Evolutionary conservation across 2,329 filamentous ascomycete genomes (phyloP).

Genomic region (Colletotrichum camelliae): DNA sequence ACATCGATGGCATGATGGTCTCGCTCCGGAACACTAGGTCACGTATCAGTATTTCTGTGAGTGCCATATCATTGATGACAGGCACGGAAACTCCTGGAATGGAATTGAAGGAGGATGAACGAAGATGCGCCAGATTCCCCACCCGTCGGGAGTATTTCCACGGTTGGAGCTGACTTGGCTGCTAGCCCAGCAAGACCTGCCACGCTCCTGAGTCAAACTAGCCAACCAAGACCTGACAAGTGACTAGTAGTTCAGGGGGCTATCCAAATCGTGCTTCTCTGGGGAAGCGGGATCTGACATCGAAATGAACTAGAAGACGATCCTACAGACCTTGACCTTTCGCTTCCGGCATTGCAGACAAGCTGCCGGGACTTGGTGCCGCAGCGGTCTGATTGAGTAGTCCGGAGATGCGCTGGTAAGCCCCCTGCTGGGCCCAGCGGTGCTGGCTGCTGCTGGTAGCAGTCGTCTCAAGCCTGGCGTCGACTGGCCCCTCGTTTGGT

Average conservation of each 20-base stretch:
- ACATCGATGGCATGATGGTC: background rate
- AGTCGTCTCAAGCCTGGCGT: background rate
- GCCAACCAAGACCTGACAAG: too few relatives aligned
- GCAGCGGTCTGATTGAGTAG: background rate
- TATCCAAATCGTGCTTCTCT: too few relatives aligned
- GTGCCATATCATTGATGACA: too few relatives aligned
- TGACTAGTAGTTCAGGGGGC: too few relatives aligned
- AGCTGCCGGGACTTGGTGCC: background rate
- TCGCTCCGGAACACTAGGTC: background rate
- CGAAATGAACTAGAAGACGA: background rate
- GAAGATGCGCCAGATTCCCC: background rate
- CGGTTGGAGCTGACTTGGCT: background rate
- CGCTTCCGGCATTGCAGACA: conserved; percentile 3
- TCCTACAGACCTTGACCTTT: background rate
- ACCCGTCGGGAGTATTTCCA: background rate
- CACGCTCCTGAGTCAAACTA: background rate
- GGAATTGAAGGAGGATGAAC: too few relatives aligned
- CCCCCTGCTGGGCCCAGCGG: background rate
- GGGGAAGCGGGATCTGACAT: too few relatives aligned
- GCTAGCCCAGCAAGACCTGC: background rate
- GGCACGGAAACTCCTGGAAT: too few relatives aligned
- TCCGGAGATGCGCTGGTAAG: background rate
- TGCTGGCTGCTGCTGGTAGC: background rate
- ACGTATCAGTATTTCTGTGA: too few relatives aligned
- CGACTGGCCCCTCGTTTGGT: background rate